Base-by-base conservation (phyloP, 345 rosid genomes). In the Brassica rapa region DNA sequence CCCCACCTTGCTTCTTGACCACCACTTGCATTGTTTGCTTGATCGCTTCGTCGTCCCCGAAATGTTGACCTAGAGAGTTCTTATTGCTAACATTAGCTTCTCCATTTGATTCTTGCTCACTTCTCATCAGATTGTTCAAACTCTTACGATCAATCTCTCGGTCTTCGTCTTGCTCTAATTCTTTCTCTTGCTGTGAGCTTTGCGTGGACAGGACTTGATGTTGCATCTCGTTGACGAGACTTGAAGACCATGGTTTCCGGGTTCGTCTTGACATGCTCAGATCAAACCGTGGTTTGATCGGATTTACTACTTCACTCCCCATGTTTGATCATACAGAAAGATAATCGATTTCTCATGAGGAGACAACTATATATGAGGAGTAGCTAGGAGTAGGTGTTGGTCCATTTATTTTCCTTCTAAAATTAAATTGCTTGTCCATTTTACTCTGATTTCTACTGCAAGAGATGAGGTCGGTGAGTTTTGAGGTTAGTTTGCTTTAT, bases 261-360 rank as follows among this genome's bases (percentile, higher is more conserved):
- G 96, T 91, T 85, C 96, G 87, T 81, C 71, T 89, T 4, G 93
- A 91, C 93, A 87, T 85, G 77, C 78, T 81, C 68, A 89, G 85
- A 80, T 91, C 96, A 33, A 80, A 87, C 55, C 67, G 82, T 41
- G 67, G 87, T 73, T 84, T 87, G 6, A 80, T 72, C 12, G 64
- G 67, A 72, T 72, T 66, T 80, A 79, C 62, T 23, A 57, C 56
- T 71, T 83, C 81, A 35, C 80, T 87, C 65, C 81, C 88, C 93
- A 89, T 91, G 74, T 65, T 67, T 51, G 37, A 70, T 69, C 56
- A 56, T 32, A 43, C 43, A 57, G 16, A 75, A 53, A 29, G 8
- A 63, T 21, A 24, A 6, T 39, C 10, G 19, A 25, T 19, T 43
- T 37, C 19, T 21, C 35, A 33, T 4, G 66, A 73, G 61, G 63